These are phyloP conservation scores for Meripilus lineatus DNA, from an alignment of 1,284 basidiomycete genomes.

Conservation along the genomic window DNA sequence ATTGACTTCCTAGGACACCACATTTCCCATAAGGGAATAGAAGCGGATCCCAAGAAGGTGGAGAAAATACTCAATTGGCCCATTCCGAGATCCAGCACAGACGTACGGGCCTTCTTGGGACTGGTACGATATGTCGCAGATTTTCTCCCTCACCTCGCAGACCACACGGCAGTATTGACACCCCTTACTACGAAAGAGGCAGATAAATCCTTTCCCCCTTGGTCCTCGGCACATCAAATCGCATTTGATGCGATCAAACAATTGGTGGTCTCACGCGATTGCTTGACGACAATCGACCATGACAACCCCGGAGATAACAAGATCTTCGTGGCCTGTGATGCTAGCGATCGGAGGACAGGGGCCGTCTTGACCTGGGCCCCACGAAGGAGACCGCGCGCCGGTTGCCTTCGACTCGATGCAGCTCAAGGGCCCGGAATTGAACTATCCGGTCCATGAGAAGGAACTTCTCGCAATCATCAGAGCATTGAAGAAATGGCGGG, in stretches of 20 bases:
- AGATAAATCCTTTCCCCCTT: slow-evolving; percentile 21
- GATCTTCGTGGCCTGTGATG: slow-evolving; percentile 24
- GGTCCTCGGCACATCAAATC: slow-evolving; percentile 24
- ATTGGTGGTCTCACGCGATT: slow-evolving; percentile 21
- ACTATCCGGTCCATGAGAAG: slow-evolving; percentile 25
- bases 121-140: slow-evolving; percentile 30
- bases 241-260: slow-evolving; percentile 37
- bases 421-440: slow-evolving; percentile 16
- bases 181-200: slow-evolving; percentile 26
- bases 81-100: slow-evolving; percentile 16
- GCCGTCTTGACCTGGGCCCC: slow-evolving; percentile 17
- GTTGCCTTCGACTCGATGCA: slow-evolving; percentile 16
- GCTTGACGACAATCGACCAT: slow-evolving; percentile 30
- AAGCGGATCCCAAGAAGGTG: slow-evolving; percentile 16
- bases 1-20: slow-evolving; percentile 23
- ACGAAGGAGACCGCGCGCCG: slow-evolving; percentile 2
- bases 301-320: slow-evolving; percentile 20
- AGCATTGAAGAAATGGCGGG: slow-evolving; percentile 26
- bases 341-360: slow-evolving; percentile 20
- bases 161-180: slow-evolving; percentile 27
- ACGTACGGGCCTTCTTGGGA: slow-evolving; percentile 33
- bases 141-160: slow-evolving; percentile 32
- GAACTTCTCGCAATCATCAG: slow-evolving; percentile 21
- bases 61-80: slow-evolving; percentile 33
- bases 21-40: slow-evolving; percentile 8